Conservation (phyloP, 371 early-diverging fungal genomes). For the Zychaea mexicana region DNA sequence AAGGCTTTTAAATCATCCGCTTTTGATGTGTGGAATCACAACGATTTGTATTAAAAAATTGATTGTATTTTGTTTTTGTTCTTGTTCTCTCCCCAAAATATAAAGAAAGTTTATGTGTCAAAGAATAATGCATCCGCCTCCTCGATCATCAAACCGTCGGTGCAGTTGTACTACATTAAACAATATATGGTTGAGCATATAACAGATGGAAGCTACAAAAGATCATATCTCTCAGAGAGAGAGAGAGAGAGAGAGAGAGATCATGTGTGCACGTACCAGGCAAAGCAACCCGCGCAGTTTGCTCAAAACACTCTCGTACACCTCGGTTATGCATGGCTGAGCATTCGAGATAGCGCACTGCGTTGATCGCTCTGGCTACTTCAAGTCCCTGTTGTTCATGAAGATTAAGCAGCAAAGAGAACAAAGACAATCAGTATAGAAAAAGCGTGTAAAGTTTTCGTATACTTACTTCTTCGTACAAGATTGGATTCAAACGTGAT, state of each 20-base stretch:
- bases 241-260: neutral
- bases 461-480: conserved; percentile 46
- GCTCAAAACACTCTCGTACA: conserved; percentile 53
- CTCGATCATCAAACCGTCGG: conserved; percentile 1
- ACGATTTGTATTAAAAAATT: neutral
- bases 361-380: conserved; percentile 36
- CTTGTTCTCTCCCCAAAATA: too few species aligned
- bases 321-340: conserved; percentile 58
- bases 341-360: conserved; percentile 55
- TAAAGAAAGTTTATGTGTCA: too few species aligned
- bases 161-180: neutral
- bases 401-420: neutral
- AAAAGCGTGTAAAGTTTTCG: neutral
- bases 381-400: conserved; percentile 6
- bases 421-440: too few species aligned
- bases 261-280: conserved; percentile 26
- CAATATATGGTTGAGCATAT: too few species aligned
- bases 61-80: neutral
- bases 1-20: conserved; percentile 16
- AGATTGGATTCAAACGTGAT: conserved; percentile 24
- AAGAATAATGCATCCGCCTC: conserved; percentile 2
- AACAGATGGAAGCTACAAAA: too few species aligned
- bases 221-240: neutral
- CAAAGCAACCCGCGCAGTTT: conserved; percentile 48
- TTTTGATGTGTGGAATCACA: neutral